phyloP scores from a whole-genome alignment of 2,329 filamentous ascomycete species.

The Colletotrichum destructivum region DNA sequence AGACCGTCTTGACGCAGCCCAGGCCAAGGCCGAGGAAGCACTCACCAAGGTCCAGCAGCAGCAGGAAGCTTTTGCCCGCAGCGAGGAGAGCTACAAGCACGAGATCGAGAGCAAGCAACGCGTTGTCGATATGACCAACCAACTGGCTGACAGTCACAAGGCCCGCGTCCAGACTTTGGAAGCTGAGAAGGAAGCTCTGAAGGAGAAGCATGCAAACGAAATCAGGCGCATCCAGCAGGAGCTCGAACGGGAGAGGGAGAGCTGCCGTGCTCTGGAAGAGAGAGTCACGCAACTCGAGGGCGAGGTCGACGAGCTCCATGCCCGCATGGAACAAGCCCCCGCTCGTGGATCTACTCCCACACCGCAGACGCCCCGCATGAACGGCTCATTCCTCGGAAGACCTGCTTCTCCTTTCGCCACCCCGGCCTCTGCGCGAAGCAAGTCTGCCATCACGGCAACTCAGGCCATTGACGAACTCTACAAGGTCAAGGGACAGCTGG shows the following conservation, averaged over 20 bases:
- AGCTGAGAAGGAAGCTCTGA: constrained; percentile 70
- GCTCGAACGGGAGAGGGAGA: constrained; percentile 69
- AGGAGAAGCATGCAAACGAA: constrained; percentile 76
- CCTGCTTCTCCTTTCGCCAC: constrained; percentile 75
- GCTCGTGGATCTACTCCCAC: constrained; percentile 66
- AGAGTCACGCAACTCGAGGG: constrained; percentile 65
- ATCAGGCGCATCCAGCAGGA: constrained; percentile 70
- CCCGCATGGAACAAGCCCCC: constrained; percentile 60
- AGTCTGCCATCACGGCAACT: constrained; percentile 70
- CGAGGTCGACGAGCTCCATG: constrained; percentile 69
- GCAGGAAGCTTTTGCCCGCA: constrained; percentile 84
- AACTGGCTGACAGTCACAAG: constrained; percentile 81
- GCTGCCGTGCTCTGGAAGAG: constrained; percentile 62
- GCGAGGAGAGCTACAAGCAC: constrained; percentile 88
- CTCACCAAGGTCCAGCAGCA: constrained; percentile 87
- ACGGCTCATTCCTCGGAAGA: constrained; percentile 68
- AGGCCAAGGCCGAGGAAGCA: constrained; percentile 88
- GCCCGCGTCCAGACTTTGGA: constrained; percentile 80
- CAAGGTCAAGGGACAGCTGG: constrained; percentile 80
- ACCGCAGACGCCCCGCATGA: constrained; percentile 74
- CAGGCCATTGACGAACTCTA: constrained; percentile 76
- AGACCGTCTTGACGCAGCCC: constrained; percentile 85
- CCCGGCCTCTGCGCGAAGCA: constrained; percentile 70
- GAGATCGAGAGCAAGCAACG: constrained; percentile 87
- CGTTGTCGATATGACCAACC: constrained; percentile 85